Evolutionary conservation across 495 filamentous ascomycete genomes (phyloP), one percentile per base, ranked within the genome.

Genomic region (Hypoxylon rickii): DNA sequence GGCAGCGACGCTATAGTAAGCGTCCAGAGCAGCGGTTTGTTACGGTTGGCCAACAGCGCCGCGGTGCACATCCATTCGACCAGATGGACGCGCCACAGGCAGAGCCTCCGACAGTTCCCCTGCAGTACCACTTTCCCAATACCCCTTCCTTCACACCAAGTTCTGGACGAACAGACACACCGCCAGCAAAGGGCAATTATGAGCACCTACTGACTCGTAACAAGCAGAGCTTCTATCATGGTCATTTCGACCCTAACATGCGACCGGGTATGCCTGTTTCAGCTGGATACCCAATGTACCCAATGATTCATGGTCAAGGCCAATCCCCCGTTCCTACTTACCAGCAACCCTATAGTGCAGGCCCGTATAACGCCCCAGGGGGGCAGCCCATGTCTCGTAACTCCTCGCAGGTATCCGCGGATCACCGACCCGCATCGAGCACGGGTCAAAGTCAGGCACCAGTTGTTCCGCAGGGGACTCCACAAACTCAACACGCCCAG

Each of bases 401-500:
- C 41, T 83, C 89, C 2, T 96, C 92, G 5, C 88, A 94, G 67
- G 75, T 92, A 31, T 92, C 87, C 17, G 67, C 73, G 19, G 78
- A 78, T 50, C 86, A 94, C 59, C 84, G 90, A 46, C 90, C 92
- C 7, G 76, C 81, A 12, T 93, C 92, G 17, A 92, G 89, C 71
- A 80, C 92, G 39, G 83, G 87, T 32, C 89, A 89, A 61, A 62
- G 29, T 42, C 75, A 76, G 54, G 73, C 72, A 7, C 77, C 79
- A 17, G 70, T 71, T 18, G 68, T 77, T 52, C 65, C 74, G 17
- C 72, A 77, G 20, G 71, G 73, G 26, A 78, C 78, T 0, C 66
- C 73, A 12, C 68, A 70, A 42, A 64, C 82, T 77, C 61, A 85
- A 78, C 26, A 82, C 76, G 36, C 80, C 71, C 77, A 84, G 37